Evolutionary conservation across 305 asterid genomes (phyloP).

Genomic region (Fraxinus dipetala): DNA sequence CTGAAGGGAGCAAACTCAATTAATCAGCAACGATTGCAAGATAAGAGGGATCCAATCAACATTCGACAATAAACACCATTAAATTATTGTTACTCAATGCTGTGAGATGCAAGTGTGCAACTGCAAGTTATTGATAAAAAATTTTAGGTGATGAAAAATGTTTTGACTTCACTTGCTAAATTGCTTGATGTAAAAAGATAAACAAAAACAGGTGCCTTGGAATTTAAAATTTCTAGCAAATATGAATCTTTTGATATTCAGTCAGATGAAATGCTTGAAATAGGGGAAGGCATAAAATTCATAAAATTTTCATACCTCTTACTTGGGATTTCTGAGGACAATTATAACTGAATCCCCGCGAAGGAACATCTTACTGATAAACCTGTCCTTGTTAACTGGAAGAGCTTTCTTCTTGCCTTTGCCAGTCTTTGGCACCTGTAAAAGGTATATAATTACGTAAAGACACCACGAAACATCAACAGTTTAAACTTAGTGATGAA

Average conservation of each 20-base stretch:
- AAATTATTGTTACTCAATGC: background rate
- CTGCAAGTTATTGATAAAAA: background rate
- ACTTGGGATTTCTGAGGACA: conserved; percentile 82
- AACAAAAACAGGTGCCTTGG: background rate
- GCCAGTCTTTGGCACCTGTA: conserved; percentile 83
- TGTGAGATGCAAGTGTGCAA: background rate
- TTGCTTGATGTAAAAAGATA: background rate
- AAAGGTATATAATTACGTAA: background rate
- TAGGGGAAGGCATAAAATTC: background rate
- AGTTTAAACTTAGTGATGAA: background rate
- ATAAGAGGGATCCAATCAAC: background rate
- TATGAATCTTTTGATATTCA: background rate
- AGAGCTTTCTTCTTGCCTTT: conserved; percentile 96
- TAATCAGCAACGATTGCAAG: background rate
- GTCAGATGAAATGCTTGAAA: background rate
- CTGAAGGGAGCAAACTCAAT: background rate
- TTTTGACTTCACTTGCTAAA: background rate
- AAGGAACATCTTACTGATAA: conserved; percentile 90
- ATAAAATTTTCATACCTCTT: conserved; percentile 35
- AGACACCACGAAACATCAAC: background rate
- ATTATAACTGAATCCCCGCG: conserved; percentile 96
- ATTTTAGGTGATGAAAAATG: background rate
- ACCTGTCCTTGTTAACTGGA: conserved; percentile 87
- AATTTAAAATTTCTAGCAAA: background rate
- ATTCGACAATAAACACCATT: background rate